Conservation (phyloP, 169 alveolate species). For the Perkinsus marinus region DNA sequence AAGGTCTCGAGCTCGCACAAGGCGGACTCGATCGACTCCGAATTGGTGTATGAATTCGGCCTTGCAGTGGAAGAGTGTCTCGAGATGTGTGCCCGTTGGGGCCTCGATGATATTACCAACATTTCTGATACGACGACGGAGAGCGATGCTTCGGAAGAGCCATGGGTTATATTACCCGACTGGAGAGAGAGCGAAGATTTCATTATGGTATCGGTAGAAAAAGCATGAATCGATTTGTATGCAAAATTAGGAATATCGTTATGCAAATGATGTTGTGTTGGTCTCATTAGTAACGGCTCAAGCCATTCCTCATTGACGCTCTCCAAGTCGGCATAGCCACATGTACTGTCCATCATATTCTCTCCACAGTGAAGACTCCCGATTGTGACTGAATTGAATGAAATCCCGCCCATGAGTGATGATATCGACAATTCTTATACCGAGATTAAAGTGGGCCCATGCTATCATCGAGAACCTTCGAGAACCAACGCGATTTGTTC, state of each 20-base stretch:
- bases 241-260: neutral
- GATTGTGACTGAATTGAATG: neutral
- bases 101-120: neutral
- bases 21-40: neutral
- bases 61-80: neutral
- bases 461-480: neutral
- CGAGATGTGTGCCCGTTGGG: neutral
- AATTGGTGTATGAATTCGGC: neutral
- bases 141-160: neutral
- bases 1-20: neutral
- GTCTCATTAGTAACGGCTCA: too few relatives aligned
- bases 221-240: neutral
- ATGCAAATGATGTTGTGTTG: too few relatives aligned
- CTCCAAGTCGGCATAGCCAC: too few relatives aligned
- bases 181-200: neutral
- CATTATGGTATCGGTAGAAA: neutral
- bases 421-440: neutral
- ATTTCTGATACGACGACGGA: neutral
- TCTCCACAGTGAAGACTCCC: too few relatives aligned
- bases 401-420: neutral
- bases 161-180: neutral
- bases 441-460: neutral
- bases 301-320: too few relatives aligned
- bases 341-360: too few relatives aligned
- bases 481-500: too few relatives aligned